Conservation (phyloP, 1,139 yeast genomes). For the Hyphopichia burtonii region DNA sequence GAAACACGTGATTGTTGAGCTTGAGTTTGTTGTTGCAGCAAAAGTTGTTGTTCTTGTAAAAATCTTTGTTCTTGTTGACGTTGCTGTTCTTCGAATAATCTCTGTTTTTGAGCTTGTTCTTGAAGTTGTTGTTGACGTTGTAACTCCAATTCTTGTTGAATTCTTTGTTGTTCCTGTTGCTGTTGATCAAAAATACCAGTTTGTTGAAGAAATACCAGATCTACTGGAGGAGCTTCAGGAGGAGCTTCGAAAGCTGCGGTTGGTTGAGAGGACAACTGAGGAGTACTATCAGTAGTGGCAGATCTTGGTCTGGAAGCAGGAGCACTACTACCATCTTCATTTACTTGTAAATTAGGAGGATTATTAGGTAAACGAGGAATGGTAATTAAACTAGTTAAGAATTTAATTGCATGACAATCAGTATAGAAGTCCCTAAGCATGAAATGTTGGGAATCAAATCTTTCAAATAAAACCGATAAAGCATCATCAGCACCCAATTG, state of each 20-base stretch:
- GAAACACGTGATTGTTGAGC: constrained; percentile 80
- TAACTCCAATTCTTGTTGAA: constrained; percentile 57
- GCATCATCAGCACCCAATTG: constrained; percentile 79
- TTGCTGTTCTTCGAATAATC: constrained; percentile 68
- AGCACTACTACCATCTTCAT: constrained; percentile 42
- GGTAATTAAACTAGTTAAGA: constrained; percentile 78
- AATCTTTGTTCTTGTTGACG: constrained; percentile 56
- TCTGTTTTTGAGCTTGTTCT: constrained; percentile 55
- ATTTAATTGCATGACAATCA: constrained; percentile 84
- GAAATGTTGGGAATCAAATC: constrained; percentile 78
- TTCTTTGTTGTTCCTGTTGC: constrained; percentile 67
- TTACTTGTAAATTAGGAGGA: constrained; percentile 66
- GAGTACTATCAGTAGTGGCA: constrained; percentile 20
- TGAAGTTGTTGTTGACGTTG: constrained; percentile 51
- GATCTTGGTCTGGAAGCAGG: constrained; percentile 42
- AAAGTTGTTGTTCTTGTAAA: constrained; percentile 55
- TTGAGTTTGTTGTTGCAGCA: constrained; percentile 68
- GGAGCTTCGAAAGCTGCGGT: constrained; percentile 27
- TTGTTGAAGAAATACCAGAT: constrained; percentile 45
- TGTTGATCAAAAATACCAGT: constrained; percentile 46
- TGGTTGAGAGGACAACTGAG: constrained; percentile 34
- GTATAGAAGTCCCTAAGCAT: constrained; percentile 83
- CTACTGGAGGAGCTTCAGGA: constrained; percentile 35
- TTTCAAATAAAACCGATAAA: constrained; percentile 66
- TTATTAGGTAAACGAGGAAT: constrained; percentile 74